Evolutionary conservation across 78 protist genomes (phyloP).

Genomic region (Isochrysis galbana): DNA sequence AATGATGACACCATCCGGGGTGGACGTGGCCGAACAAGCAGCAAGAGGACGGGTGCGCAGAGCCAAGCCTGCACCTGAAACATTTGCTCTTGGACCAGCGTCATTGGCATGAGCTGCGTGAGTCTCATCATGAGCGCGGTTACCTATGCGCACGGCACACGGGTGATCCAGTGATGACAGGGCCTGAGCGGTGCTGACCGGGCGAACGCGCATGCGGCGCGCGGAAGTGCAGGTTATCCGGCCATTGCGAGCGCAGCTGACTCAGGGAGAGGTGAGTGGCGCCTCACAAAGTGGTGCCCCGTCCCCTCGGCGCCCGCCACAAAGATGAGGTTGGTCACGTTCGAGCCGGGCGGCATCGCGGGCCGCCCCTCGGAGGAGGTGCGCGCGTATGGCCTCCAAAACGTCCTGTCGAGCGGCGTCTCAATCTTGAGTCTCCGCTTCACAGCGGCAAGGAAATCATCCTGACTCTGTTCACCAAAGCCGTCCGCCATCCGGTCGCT

Average conservation of each 20-base stretch:
- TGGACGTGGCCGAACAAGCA: no score
- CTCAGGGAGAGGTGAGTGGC: no score
- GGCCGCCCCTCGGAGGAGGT: no score
- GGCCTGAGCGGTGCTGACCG: no score
- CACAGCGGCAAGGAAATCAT: neutral
- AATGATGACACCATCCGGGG: no score
- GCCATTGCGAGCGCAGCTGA: no score
- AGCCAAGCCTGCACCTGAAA: neutral
- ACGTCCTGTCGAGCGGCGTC: conserved; percentile 2
- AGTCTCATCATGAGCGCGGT: conserved; percentile 20
- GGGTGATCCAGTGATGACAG: no score
- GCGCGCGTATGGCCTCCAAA: neutral
- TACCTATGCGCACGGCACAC: no score
- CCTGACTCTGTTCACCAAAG: neutral
- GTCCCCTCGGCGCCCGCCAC: conserved; percentile 29
- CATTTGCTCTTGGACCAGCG: conserved; percentile 11
- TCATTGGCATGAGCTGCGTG: conserved; percentile 1
- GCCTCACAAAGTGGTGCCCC: conserved; percentile 14
- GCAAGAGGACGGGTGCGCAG: no score
- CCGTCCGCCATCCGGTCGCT: neutral
- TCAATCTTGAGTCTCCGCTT: neutral
- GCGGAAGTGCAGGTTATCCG: no score
- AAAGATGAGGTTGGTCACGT: neutral
- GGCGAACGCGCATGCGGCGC: no score
- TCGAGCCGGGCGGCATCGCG: neutral